These are phyloP conservation scores for Solanum infundibuliforme DNA, from an alignment of 257 asterid species.

Conservation along the genomic window DNA sequence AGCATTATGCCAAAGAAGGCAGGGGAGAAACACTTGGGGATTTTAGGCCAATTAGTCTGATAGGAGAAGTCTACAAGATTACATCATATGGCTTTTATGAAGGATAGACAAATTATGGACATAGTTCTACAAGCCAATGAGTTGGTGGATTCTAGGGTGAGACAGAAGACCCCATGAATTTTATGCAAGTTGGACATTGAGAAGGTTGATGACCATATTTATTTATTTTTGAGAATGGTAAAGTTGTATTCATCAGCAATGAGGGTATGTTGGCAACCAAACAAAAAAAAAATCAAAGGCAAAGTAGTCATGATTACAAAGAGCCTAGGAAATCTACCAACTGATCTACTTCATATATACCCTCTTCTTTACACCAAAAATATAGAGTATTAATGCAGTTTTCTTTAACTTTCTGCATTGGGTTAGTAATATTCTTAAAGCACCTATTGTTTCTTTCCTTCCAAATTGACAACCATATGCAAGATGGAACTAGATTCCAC, in stretches of 20 bases:
- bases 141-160: background rate
- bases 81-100: background rate
- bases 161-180: background rate
- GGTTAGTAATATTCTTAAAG: background rate
- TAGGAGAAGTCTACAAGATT: background rate
- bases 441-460: background rate
- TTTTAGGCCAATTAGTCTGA: background rate
- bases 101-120: background rate
- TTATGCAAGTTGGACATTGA: background rate
- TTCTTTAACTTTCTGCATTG: background rate
- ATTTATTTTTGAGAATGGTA: background rate
- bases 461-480: background rate
- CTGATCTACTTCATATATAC: background rate
- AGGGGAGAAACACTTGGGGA: background rate
- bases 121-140: background rate
- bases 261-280: background rate
- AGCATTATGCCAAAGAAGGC: background rate
- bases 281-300: background rate
- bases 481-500: background rate
- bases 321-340: background rate
- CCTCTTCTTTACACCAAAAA: background rate
- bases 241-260: background rate
- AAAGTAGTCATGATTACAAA: background rate
- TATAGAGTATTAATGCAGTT: background rate
- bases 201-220: background rate